phyloP scores from a whole-genome alignment of 805 yeast genomes.

The Metschnikowia baotianmanensis region DNA sequence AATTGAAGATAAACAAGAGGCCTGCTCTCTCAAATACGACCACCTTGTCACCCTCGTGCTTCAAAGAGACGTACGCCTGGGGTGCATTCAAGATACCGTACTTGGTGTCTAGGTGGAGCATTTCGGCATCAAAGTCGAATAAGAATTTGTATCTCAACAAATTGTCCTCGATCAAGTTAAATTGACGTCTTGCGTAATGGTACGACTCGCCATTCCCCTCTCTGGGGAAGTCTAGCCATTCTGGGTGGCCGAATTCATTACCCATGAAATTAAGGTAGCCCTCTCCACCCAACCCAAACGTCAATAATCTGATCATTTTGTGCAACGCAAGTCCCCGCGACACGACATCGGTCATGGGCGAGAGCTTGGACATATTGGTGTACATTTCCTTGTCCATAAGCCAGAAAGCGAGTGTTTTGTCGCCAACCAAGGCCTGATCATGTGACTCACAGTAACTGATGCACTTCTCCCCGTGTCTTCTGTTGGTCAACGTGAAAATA shows the following conservation, averaged over 20 bases:
- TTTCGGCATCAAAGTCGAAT: slow-evolving; percentile 78
- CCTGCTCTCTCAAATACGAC: slow-evolving; percentile 87
- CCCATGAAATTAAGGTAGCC: slow-evolving; percentile 96
- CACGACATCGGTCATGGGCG: slow-evolving; percentile 71
- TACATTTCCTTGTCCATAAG: slow-evolving; percentile 98
- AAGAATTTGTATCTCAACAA: slow-evolving; percentile 75
- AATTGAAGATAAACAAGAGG: slow-evolving; percentile 80
- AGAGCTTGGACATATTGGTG: slow-evolving; percentile 82
- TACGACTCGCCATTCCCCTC: slow-evolving; percentile 83
- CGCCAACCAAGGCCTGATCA: slow-evolving; percentile 97
- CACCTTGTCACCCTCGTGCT: slow-evolving; percentile 86
- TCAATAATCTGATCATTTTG: slow-evolving; percentile 82
- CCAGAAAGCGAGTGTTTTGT: slow-evolving; percentile 96
- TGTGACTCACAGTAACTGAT: slow-evolving; percentile 93
- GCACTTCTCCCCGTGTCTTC: slow-evolving; percentile 85
- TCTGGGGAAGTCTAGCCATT: slow-evolving; percentile 97
- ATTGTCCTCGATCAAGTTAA: slow-evolving; percentile 79
- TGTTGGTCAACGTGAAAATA: slow-evolving; percentile 77
- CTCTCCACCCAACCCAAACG: slow-evolving; percentile 94
- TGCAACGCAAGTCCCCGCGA: slow-evolving; percentile 91
- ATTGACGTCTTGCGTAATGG: slow-evolving; percentile 94
- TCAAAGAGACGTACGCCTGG: slow-evolving; percentile 82
- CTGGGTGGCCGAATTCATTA: slow-evolving; percentile 98
- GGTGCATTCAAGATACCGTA: slow-evolving; percentile 68
- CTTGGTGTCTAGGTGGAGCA: slow-evolving; percentile 72